phyloP scores from a whole-genome alignment of 2,329 filamentous ascomycete genomes.

The Hortaea sp. region DNA sequence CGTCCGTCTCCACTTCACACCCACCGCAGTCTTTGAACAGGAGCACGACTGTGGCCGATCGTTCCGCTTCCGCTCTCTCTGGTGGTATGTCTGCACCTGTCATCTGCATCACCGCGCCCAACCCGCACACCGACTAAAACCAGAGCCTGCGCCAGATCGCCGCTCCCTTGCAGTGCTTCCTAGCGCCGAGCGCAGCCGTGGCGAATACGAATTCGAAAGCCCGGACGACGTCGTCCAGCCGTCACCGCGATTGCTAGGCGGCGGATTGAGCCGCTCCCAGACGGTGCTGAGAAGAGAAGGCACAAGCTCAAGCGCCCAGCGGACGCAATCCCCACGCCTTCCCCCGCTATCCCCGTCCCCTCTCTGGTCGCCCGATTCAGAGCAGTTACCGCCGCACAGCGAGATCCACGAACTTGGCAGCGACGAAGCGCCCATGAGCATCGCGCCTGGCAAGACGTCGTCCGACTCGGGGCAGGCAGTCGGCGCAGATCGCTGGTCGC shows the following conservation, averaged over 20 bases:
- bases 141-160: slow-evolving; percentile 10
- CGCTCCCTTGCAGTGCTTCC: slow-evolving; percentile 14
- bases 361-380: slow-evolving; percentile 13
- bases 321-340: slow-evolving; percentile 1
- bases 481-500: slow-evolving; percentile 26
- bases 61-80: slow-evolving; percentile 4
- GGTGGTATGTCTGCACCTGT: slow-evolving; percentile 4
- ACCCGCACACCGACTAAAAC: slow-evolving; percentile 1
- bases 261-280: slow-evolving; percentile 14
- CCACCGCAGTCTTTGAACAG: slow-evolving; percentile 7
- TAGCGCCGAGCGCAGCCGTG: slow-evolving; percentile 3
- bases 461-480: slow-evolving; percentile 22
- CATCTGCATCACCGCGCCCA: not conserved
- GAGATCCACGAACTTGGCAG: slow-evolving; percentile 7
- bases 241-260: slow-evolving; percentile 8
- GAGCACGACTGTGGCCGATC: slow-evolving; percentile 8
- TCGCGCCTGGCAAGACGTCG: slow-evolving; percentile 21
- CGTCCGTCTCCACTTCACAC: slow-evolving; percentile 1
- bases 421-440: slow-evolving; percentile 20
- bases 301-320: slow-evolving; percentile 2
- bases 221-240: slow-evolving; percentile 10
- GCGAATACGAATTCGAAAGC: slow-evolving; percentile 8
- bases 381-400: slow-evolving; percentile 14
- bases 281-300: slow-evolving; percentile 16
- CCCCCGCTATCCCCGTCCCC: slow-evolving; percentile 5